phyloP scores from a whole-genome alignment of 2,329 filamentous ascomycete species.

The Diaporthe humulicola region DNA sequence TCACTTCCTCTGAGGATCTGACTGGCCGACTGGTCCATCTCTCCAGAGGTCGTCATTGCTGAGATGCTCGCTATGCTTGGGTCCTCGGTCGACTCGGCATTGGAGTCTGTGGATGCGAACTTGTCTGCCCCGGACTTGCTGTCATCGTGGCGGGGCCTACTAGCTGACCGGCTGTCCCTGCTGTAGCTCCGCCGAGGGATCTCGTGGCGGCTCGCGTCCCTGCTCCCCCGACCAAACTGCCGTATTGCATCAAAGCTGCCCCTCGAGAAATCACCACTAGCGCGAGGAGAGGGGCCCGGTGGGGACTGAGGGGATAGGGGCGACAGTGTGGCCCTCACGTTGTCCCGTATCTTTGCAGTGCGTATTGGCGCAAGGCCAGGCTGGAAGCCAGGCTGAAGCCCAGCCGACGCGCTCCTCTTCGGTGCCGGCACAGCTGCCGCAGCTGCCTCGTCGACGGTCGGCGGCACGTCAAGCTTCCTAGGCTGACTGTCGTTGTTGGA shows the following conservation, averaged over 20 bases:
- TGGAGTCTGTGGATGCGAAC: conserved; percentile 80
- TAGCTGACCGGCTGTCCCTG: conserved; percentile 65
- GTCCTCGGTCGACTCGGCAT: conserved; percentile 79
- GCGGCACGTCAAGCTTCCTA: conserved; percentile 38
- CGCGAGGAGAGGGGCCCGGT: conserved; percentile 64
- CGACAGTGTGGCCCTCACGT: conserved; percentile 72
- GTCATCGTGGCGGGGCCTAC: conserved; percentile 62
- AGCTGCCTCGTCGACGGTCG: conserved; percentile 38
- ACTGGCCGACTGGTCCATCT: conserved; percentile 85
- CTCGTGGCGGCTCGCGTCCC: conserved; percentile 62
- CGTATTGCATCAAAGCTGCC: conserved; percentile 68
- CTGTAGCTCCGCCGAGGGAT: conserved; percentile 74
- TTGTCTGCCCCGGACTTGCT: conserved; percentile 61
- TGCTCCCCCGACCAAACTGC: conserved; percentile 62
- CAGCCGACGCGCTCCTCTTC: conserved; percentile 41
- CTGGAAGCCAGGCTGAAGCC: conserved; percentile 30
- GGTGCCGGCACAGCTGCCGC: conserved; percentile 33
- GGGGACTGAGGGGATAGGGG: conserved; percentile 61
- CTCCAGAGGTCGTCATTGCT: conserved; percentile 76
- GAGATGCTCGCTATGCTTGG: conserved; percentile 73
- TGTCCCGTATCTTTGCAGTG: conserved; percentile 63
- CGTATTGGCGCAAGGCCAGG: conserved; percentile 48
- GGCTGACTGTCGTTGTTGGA: conserved; percentile 53
- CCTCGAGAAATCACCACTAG: conserved; percentile 66
- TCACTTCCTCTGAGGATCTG: conserved; percentile 91